phyloP scores from a whole-genome alignment of 2,329 filamentous ascomycete genomes.

The Fusarium incarnatum region DNA sequence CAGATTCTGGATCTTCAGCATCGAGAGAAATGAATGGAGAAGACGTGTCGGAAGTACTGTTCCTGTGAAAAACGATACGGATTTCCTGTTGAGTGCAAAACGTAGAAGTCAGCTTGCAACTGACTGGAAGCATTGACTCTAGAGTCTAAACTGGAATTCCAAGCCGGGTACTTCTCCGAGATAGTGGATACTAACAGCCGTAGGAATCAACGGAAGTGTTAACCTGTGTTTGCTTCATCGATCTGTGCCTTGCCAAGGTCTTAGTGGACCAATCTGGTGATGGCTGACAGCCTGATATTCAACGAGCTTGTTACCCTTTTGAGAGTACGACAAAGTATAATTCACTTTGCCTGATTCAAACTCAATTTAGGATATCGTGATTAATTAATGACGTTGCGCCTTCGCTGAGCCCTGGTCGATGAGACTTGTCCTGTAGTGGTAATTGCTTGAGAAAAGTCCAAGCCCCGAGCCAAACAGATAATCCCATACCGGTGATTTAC shows the following conservation, averaged over 20 bases:
- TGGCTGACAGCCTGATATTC: neutral
- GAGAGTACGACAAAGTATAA: neutral
- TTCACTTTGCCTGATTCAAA: rapidly evolving
- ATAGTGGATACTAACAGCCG: rapidly evolving
- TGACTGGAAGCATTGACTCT: neutral
- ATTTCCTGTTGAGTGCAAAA: too few relatives aligned
- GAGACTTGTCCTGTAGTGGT: rapidly evolving
- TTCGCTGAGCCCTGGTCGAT: neutral
- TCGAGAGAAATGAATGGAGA: neutral
- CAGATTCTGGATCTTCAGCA: neutral
- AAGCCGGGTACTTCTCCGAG: neutral
- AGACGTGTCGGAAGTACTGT: rapidly evolving
- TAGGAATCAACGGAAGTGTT: neutral
- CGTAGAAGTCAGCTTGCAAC: neutral
- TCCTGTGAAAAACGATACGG: neutral
- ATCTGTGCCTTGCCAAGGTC: too few relatives aligned
- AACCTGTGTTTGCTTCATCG: too few relatives aligned
- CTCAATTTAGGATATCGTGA: rapidly evolving
- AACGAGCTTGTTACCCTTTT: neutral
- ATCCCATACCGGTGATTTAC: too few relatives aligned
- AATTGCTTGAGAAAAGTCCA: too few relatives aligned
- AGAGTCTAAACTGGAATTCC: rapidly evolving
- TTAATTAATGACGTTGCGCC: rapidly evolving
- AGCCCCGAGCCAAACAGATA: too few relatives aligned
- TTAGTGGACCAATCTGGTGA: neutral